Evolutionary conservation across 352 stramenopile species (phyloP).

Genomic region (Phytopythium ostracodes): DNA sequence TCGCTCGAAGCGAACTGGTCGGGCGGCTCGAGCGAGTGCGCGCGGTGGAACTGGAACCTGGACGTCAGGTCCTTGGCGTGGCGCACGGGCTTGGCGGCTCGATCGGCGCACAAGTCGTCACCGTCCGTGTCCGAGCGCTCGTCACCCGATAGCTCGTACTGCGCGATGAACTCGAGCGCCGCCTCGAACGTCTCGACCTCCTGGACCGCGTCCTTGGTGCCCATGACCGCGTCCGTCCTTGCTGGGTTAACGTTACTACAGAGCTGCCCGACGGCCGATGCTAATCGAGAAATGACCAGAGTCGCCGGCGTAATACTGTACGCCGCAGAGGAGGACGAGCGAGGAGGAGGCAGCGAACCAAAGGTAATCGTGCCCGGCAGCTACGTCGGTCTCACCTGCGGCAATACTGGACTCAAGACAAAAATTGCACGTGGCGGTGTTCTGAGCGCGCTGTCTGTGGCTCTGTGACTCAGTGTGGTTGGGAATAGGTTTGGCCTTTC

Average conservation of each 20-base stretch:
- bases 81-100: not conserved
- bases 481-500: too few relatives aligned
- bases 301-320: too few relatives aligned
- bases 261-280: not conserved
- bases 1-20: not conserved
- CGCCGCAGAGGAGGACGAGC: too few relatives aligned
- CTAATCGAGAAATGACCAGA: not conserved
- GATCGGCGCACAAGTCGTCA: not conserved
- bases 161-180: slow-evolving; percentile 8
- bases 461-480: too few relatives aligned
- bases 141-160: slow-evolving; percentile 5
- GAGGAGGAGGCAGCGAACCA: too few relatives aligned
- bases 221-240: not conserved
- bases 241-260: too few relatives aligned
- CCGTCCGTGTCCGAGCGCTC: not conserved
- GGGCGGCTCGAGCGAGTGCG: not conserved
- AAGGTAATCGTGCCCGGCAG: too few relatives aligned
- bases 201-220: not conserved
- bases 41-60: not conserved
- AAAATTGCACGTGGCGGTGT: too few relatives aligned
- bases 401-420: too few relatives aligned
- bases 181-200: slow-evolving; percentile 6
- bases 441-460: too few relatives aligned
- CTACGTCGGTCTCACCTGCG: too few relatives aligned
- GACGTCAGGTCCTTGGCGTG: slow-evolving; percentile 1